phyloP scores from a whole-genome alignment of 192 early-diverging fungal species.

The Diversispora eburnea region DNA sequence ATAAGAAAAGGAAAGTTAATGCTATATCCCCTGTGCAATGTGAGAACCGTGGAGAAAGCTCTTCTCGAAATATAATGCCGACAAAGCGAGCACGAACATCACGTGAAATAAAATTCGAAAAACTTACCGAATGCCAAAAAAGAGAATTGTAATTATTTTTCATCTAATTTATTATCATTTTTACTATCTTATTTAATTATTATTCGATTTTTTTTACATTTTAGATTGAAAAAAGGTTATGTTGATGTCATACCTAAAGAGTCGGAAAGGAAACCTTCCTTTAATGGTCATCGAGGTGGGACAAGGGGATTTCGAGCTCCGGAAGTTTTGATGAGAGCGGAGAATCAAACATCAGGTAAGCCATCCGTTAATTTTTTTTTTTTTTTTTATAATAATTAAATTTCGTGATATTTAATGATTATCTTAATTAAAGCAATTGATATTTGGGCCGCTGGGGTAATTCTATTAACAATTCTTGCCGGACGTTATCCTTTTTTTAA shows the following conservation, averaged over 20 bases:
- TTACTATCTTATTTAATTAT: neutral
- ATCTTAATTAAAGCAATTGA: conserved; percentile 61
- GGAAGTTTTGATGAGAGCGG: conserved; percentile 82
- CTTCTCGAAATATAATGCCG: no score
- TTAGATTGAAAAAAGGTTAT: neutral
- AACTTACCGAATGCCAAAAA: no score
- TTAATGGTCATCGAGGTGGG: conserved; percentile 82
- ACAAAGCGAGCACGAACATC: no score
- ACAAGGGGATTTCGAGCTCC: conserved; percentile 93
- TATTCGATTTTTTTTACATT: neutral
- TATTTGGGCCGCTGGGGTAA: conserved; percentile 91
- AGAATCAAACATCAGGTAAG: conserved; percentile 71
- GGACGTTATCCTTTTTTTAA: conserved; percentile 88
- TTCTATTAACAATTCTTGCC: conserved; percentile 73
- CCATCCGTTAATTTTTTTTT: neutral
- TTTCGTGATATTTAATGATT: conserved; percentile 4
- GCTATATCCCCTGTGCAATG: no score
- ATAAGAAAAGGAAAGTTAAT: no score
- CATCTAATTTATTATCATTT: neutral
- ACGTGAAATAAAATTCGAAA: no score
- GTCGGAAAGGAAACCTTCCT: conserved; percentile 49
- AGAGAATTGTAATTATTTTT: no score
- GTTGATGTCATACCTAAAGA: neutral
- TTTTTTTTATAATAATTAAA: neutral
- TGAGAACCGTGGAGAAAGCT: no score